These are phyloP conservation scores for Termitomyces sp. DNA, from an alignment of 768 basidiomycete species.

Conservation along the genomic window DNA sequence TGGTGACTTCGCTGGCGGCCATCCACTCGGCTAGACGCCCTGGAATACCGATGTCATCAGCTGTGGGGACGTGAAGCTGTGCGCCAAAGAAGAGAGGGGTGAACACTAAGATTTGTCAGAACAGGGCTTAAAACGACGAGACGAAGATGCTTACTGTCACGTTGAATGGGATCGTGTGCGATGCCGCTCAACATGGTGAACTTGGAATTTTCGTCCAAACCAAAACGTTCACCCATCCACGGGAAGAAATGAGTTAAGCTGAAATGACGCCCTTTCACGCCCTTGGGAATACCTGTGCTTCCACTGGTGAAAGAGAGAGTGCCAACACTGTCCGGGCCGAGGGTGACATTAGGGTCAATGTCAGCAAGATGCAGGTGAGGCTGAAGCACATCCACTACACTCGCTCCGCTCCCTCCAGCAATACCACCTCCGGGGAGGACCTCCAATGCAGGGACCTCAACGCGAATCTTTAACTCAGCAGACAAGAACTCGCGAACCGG, in stretches of 20 bases:
- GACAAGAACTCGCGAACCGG: constrained; percentile 81
- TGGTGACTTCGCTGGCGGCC: constrained; percentile 84
- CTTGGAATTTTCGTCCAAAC: constrained; percentile 65
- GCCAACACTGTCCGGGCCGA: constrained; percentile 95
- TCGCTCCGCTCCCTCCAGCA: constrained; percentile 51
- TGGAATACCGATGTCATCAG: constrained; percentile 95
- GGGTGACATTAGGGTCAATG: constrained; percentile 73
- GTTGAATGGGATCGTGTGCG: constrained; percentile 97
- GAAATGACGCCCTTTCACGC: constrained; percentile 94
- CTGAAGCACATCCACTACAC: constrained; percentile 57
- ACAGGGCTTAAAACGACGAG: background rate
- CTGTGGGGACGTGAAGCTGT: constrained; percentile 90
- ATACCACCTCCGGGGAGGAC: constrained; percentile 63
- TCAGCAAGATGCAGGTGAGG: constrained; percentile 51
- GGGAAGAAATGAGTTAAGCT: constrained; percentile 99
- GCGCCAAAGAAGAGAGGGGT: constrained; percentile 98
- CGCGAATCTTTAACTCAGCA: constrained; percentile 75
- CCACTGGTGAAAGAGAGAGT: constrained; percentile 97
- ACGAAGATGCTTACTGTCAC: constrained; percentile 77
- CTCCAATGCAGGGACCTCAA: constrained; percentile 88
- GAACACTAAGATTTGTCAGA: constrained; percentile 62
- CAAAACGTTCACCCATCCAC: constrained; percentile 94
- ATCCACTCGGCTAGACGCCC: constrained; percentile 98
- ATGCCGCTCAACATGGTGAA: constrained; percentile 99
- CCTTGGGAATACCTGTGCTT: constrained; percentile 97